Percentiles rank a stretch among this genome's conserved stretches.
Evolutionary conservation across 257 asterid species (phyloP).

Genomic region (Solanum pimpinellifolium): DNA sequence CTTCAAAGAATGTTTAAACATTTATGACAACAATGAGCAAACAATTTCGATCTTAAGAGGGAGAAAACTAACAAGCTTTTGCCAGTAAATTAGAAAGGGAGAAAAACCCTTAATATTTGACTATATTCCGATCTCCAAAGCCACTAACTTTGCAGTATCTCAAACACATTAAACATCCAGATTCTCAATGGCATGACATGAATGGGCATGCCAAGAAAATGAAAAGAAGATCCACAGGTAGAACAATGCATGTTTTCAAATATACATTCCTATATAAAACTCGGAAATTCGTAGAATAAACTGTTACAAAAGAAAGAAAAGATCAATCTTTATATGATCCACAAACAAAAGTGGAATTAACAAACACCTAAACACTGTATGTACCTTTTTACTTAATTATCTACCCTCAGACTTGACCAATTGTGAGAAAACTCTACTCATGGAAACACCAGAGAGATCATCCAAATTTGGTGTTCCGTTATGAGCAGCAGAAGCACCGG

Average conservation of each 20-base stretch:
- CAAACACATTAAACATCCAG: no score
- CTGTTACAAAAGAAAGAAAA: neutral
- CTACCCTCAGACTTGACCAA: conserved; percentile 68
- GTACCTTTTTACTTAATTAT: conserved; percentile 7
- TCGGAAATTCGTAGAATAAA: neutral
- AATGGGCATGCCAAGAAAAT: neutral
- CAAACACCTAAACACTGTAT: neutral
- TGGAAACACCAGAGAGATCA: conserved; percentile 52
- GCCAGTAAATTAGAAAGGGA: neutral
- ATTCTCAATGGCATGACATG: neutral
- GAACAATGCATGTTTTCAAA: neutral
- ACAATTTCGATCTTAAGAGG: neutral
- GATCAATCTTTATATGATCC: neutral
- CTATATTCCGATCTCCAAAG: neutral
- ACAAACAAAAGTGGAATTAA: neutral
- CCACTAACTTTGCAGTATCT: neutral
- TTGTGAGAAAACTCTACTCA: conserved; percentile 69
- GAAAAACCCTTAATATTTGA: neutral
- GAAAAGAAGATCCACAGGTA: neutral
- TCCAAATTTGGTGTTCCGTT: conserved; percentile 31
- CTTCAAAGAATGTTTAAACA: neutral
- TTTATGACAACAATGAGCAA: neutral
- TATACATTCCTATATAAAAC: neutral
- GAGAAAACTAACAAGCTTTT: neutral
- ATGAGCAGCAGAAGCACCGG: conserved; percentile 17